Conservation (phyloP, 192 early-diverging fungal species). For the Podila epicladia region DNA sequence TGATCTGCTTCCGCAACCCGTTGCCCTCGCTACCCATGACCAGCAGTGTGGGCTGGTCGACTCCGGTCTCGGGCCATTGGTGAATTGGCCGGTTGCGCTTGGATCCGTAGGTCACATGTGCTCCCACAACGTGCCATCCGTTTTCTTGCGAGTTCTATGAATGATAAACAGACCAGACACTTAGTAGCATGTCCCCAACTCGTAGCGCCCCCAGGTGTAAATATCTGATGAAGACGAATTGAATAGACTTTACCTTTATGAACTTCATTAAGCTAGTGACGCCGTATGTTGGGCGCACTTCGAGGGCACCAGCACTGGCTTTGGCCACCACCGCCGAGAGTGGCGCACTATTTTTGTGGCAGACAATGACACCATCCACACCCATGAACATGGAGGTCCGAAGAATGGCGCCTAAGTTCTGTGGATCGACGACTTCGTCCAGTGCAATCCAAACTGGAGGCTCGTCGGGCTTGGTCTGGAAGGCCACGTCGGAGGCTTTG, state of each 20-base stretch:
- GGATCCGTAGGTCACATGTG: slow-evolving; percentile 38
- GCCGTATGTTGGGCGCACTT: slow-evolving; percentile 68
- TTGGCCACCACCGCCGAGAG: slow-evolving; percentile 70
- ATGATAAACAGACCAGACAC: neutral
- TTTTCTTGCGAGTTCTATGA: slow-evolving; percentile 52
- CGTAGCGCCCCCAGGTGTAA: slow-evolving; percentile 14
- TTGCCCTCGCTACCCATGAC: slow-evolving; percentile 76
- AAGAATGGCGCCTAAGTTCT: slow-evolving; percentile 80
- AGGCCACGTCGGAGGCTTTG: neutral
- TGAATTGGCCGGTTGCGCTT: slow-evolving; percentile 39
- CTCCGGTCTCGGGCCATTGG: slow-evolving; percentile 35
- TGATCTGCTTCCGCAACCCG: slow-evolving; percentile 67
- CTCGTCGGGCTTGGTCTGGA: slow-evolving; percentile 7
- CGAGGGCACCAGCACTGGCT: slow-evolving; percentile 75
- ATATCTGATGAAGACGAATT: slow-evolving; percentile 2
- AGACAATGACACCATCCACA: slow-evolving; percentile 72
- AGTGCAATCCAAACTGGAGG: slow-evolving; percentile 63
- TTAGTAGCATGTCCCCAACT: neutral
- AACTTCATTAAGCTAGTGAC: slow-evolving; percentile 64
- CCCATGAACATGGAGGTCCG: slow-evolving; percentile 70
- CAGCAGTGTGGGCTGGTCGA: slow-evolving; percentile 56
- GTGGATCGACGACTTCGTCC: slow-evolving; percentile 65
- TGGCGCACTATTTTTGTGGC: slow-evolving; percentile 66
- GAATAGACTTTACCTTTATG: slow-evolving; percentile 51
- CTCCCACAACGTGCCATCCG: slow-evolving; percentile 63